Base-by-base conservation (phyloP, 192 early-diverging fungal species). In the Coemansia reversa region DNA sequence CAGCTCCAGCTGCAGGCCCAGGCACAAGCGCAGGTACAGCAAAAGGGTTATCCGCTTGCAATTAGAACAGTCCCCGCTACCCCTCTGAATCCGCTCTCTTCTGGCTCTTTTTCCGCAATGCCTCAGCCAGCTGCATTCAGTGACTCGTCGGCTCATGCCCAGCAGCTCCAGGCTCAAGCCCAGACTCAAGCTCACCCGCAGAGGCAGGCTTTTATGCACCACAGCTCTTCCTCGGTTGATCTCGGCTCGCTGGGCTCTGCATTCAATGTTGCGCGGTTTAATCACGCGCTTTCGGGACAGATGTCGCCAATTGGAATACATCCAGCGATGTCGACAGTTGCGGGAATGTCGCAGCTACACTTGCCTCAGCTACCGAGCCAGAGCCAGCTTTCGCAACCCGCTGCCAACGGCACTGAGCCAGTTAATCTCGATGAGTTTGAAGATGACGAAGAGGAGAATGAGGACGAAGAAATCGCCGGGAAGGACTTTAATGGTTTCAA, bases 161-260 rank as follows among this genome's bases (percentile, higher is more conserved):
- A 66, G 39, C 62, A 60, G 51, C 60, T 54, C 23, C 65, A 69
- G 18, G 45, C 11, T 2, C 67, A 51, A 32, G 30, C 30, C 18
- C 33, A 7, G 28, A 19, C 58, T 22, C 63, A 64, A 45, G 7
- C 59, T 2, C 59, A 68, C 53, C 53, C 60, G 14, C 45, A 28
- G 33, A 30, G 51, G 61, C n/a, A 49, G 9, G 7, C 29, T 48
- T 63, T 69, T 39, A 58, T 65, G 58, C 66, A 68, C 19, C 72
- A 74, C 29, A 69, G 61, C 66, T 75, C 72, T 5, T 51, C 66
- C 1, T 65, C 72, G 0, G 72, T 74, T 18, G 72, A 74, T 29
- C 42, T 74, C 25, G 66, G 72, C 11, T 55, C 72, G 19, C 39
- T 74, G 49, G 67, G 66, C 5, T 74, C 72, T 2, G 66, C 72